Conservation (phyloP, 768 basidiomycete genomes). For the Lentinula aciculospora region DNA sequence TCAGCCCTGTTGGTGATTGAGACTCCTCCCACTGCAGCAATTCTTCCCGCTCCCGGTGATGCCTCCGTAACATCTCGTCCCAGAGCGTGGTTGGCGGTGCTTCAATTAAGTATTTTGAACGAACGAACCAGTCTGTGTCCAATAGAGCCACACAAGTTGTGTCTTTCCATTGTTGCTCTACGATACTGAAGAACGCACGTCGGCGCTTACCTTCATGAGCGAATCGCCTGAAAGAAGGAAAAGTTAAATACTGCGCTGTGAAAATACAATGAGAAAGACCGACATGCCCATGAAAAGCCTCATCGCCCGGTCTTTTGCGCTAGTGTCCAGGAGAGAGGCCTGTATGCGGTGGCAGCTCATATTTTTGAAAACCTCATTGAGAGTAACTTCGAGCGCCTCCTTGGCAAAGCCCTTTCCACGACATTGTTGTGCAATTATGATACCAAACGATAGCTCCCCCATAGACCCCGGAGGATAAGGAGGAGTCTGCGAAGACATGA, state of each 20-base stretch:
- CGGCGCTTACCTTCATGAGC: constrained; percentile 59
- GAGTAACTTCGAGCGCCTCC: constrained; percentile 37
- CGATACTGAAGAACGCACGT: constrained; percentile 41
- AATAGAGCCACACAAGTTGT: constrained; percentile 55
- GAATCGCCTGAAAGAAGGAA: constrained; percentile 39
- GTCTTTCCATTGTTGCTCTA: constrained; percentile 48
- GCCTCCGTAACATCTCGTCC: constrained; percentile 58
- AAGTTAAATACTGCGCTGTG: background rate
- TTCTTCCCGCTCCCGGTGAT: constrained; percentile 52
- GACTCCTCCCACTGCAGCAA: constrained; percentile 45
- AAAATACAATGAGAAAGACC: constrained; percentile 9
- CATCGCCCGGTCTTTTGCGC: constrained; percentile 33
- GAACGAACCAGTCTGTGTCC: constrained; percentile 54
- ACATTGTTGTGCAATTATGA: constrained; percentile 35
- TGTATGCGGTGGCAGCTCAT: constrained; percentile 46
- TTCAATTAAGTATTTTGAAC: constrained; percentile 15
- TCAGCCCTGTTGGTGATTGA: constrained; percentile 15
- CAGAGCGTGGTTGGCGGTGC: constrained; percentile 39
- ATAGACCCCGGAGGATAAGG: constrained; percentile 16
- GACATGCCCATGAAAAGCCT: constrained; percentile 43
- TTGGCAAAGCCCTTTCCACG: constrained; percentile 39
- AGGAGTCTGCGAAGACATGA: constrained; percentile 23
- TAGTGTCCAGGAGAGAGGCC: constrained; percentile 40
- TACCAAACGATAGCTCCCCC: constrained; percentile 52
- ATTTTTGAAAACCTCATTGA: constrained; percentile 43